A percentile compares a stretch with the other conserved stretches of the same genome.
Evolutionary conservation across 1,284 basidiomycete genomes (phyloP).

Genomic region (Wolfiporia cocos): DNA sequence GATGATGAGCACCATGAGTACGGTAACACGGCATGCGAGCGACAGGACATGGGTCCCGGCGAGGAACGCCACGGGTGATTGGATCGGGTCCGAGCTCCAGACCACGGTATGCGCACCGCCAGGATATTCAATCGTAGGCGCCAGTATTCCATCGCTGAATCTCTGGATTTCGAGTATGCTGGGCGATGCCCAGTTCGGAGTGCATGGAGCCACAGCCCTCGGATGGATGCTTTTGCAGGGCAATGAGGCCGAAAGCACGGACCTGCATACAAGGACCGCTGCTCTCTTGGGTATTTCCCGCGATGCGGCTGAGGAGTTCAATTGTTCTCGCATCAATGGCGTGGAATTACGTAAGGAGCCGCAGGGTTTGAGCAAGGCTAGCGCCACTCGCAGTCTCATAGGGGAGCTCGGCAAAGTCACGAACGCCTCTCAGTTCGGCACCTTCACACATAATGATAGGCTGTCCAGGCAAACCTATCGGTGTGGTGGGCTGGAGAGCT

Average conservation of each 20-base stretch:
- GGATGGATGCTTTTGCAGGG: constrained; percentile 99
- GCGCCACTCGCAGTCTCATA: constrained; percentile 73
- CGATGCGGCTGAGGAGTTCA: constrained; percentile 98
- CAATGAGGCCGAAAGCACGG: constrained; percentile 94
- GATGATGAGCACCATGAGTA: constrained; percentile 97
- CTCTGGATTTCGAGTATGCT: constrained; percentile 99
- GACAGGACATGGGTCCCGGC: constrained; percentile 99
- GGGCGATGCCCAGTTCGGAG: constrained; percentile 97
- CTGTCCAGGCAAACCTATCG: constrained; percentile 83
- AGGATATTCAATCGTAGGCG: constrained; percentile 94
- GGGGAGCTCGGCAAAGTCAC: constrained; percentile 80
- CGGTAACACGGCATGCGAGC: constrained; percentile 94
- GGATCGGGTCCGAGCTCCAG: constrained; percentile 96
- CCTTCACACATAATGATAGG: constrained; percentile 70
- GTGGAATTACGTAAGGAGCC: constrained; percentile 95
- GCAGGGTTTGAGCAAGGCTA: constrained; percentile 84
- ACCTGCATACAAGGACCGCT: constrained; percentile 96
- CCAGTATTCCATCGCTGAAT: constrained; percentile 98
- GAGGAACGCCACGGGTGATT: constrained; percentile 96
- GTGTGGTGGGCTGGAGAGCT: constrained; percentile 97
- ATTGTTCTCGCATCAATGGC: constrained; percentile 98
- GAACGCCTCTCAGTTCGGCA: constrained; percentile 91
- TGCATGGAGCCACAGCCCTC: constrained; percentile 95
- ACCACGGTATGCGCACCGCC: constrained; percentile 94
- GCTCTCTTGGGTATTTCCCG: constrained; percentile 89